Percentiles rank a stretch among this genome's conserved stretches.
phyloP scores from a whole-genome alignment of 306 rosid species.

The Cicer judaicum region DNA sequence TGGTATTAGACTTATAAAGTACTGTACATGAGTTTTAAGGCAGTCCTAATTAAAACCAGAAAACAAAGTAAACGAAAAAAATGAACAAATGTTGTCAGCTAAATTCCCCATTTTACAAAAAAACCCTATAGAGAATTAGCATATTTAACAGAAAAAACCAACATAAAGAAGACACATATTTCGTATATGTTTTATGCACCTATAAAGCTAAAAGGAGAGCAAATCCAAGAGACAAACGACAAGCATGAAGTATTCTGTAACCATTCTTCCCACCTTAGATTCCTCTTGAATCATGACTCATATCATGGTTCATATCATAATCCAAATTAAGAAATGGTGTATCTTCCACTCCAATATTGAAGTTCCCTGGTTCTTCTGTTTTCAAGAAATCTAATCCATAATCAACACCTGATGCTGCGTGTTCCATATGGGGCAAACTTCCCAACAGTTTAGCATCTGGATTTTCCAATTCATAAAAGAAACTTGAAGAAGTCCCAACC shows the following conservation, averaged over 20 bases:
- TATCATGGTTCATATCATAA: slow-evolving; percentile 34
- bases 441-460: slow-evolving; percentile 79
- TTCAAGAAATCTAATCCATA: slow-evolving; percentile 67
- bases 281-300: slow-evolving; percentile 41
- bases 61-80: slow-evolving; percentile 25
- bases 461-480: slow-evolving; percentile 55
- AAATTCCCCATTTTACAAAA: slow-evolving; percentile 55
- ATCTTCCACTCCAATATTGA: slow-evolving; percentile 41
- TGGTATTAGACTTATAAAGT: background rate
- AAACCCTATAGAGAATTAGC: slow-evolving; percentile 64
- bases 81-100: slow-evolving; percentile 50
- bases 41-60: background rate
- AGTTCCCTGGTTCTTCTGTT: slow-evolving; percentile 53
- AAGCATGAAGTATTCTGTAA: background rate
- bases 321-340: slow-evolving; percentile 46
- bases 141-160: slow-evolving; percentile 5
- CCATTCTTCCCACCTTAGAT: slow-evolving; percentile 2
- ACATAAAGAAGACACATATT: background rate
- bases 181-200: background rate
- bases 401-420: slow-evolving; percentile 48
- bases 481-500: slow-evolving; percentile 49
- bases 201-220: slow-evolving; percentile 21
- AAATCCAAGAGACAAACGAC: slow-evolving; percentile 1
- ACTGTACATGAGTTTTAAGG: slow-evolving; percentile 3
- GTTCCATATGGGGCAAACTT: slow-evolving; percentile 66